These are phyloP conservation scores for Hippophae rhamnoides DNA, from an alignment of 306 rosid species.

Conservation along the genomic window DNA sequence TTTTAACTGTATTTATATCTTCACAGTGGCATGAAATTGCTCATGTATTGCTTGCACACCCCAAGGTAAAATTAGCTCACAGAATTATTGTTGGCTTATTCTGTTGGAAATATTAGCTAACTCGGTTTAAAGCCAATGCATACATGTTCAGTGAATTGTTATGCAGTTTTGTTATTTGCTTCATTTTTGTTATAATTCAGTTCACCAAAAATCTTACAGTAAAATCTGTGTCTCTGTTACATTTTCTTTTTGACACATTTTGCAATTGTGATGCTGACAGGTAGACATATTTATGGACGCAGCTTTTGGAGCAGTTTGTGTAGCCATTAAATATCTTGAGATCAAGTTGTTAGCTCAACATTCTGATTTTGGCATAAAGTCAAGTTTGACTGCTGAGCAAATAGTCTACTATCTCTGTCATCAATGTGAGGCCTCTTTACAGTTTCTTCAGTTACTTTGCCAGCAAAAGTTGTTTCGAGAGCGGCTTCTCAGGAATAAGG, in stretches of 20 bases:
- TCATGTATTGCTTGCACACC: slow-evolving; percentile 79
- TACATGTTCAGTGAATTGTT: slow-evolving; percentile 17
- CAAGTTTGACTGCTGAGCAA: slow-evolving; percentile 44
- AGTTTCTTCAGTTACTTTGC: slow-evolving; percentile 75
- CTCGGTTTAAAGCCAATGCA: slow-evolving; percentile 9
- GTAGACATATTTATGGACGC: slow-evolving; percentile 91
- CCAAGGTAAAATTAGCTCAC: slow-evolving; percentile 47
- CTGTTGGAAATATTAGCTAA: slow-evolving; percentile 5
- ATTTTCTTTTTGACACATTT: slow-evolving; percentile 5
- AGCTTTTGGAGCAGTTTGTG: slow-evolving; percentile 76
- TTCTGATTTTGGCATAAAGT: slow-evolving; percentile 25
- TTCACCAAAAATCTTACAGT: not conserved
- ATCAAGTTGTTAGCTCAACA: slow-evolving; percentile 38
- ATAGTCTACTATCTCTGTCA: slow-evolving; percentile 60
- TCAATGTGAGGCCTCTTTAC: slow-evolving; percentile 95
- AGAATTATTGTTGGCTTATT: slow-evolving; percentile 14
- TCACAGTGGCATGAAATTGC: slow-evolving; percentile 80
- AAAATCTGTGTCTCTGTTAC: not conserved
- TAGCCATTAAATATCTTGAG: slow-evolving; percentile 53
- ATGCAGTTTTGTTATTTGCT: slow-evolving; percentile 10
- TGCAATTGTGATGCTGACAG: slow-evolving; percentile 42
- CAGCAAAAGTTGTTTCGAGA: slow-evolving; percentile 82
- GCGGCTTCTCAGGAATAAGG: slow-evolving; percentile 82
- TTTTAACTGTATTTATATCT: slow-evolving; percentile 61
- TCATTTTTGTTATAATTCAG: not conserved